Base-by-base conservation (phyloP, 495 filamentous ascomycete species). In the Astrocystis sublimbata region DNA sequence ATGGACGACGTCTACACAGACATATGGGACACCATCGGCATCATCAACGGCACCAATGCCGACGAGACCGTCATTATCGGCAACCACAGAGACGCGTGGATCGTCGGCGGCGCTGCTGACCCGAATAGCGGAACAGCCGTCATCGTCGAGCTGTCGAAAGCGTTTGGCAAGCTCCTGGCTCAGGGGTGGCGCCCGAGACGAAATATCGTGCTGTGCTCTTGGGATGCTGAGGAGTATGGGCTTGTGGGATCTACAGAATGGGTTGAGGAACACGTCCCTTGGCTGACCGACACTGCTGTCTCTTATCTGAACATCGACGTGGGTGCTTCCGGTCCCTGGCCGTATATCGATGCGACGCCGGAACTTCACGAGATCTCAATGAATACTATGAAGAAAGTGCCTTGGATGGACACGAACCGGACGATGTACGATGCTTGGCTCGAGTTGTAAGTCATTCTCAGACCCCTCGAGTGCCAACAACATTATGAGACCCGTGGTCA, bases 71-170 rank as follows among this genome's bases (percentile, higher is more conserved):
- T 97, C n/a, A 78, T 97, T 9, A 76, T 96, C 46, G 92, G 92
- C 8, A 96, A 96, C 67, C 92, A 97, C 71, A 85, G 91, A 15
- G 92, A 97, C 74, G 89, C 91, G 0, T 96, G 91, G 91, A 86
- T 92, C 71, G 86, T 88, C 21, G 90, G 91, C 38, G 90, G 88
- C 2, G 89, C 89, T 45, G 87, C 84, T 13, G 88, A 92, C 68
- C 90, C 90, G 0, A 91, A 90, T 49, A 89, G 86, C 65, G 92
- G 92, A 17, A 92, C 90, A 0, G 92, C 92, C 4, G 83, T 92
- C 24, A 84, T 96, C 63, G 78, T 92, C 19, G 92, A 97, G 69
- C 82, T 96, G 58, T 81, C 91, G 15, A 82, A 85, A 33, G 84
- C 90, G 58, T 88, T 96, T 69, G 89, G 89, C n/a, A 82, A 90